These are phyloP conservation scores for Lentinula aciculospora DNA, from an alignment of 768 basidiomycete species.

Conservation along the genomic window DNA sequence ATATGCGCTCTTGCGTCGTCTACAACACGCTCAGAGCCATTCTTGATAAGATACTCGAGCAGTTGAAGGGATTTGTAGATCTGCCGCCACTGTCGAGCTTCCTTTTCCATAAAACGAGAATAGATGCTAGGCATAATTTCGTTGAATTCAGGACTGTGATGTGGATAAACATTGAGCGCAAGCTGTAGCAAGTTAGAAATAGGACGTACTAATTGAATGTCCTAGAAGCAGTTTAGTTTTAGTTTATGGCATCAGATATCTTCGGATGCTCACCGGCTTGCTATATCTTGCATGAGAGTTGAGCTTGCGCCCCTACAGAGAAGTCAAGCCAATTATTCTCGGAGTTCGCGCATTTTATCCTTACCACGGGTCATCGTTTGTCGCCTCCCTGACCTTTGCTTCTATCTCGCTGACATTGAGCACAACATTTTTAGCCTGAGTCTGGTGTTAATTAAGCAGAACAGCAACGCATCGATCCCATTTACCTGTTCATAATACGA, in stretches of 20 bases:
- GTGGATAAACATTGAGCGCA: not conserved
- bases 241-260: not conserved
- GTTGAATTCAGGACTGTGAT: slow-evolving; percentile 87
- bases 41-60: slow-evolving; percentile 93
- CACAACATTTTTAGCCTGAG: slow-evolving; percentile 90
- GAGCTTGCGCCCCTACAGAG: slow-evolving; percentile 95
- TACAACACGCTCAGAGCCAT: slow-evolving; percentile 95
- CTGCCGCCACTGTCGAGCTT: slow-evolving; percentile 96
- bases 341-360: slow-evolving; percentile 14
- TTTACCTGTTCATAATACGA: slow-evolving; percentile 87
- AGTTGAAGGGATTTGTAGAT: slow-evolving; percentile 98
- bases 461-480: not conserved
- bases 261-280: slow-evolving; percentile 69
- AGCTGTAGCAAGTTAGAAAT: not conserved
- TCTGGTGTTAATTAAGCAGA: not conserved
- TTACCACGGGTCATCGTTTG: slow-evolving; percentile 97
- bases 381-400: slow-evolving; percentile 93
- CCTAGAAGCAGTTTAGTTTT: slow-evolving; percentile 32
- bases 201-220: slow-evolving; percentile 92
- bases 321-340: slow-evolving; percentile 3
- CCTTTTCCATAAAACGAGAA: slow-evolving; percentile 94
- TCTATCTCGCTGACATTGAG: slow-evolving; percentile 97
- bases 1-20: slow-evolving; percentile 95
- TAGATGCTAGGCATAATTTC: slow-evolving; percentile 99
- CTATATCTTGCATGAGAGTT: slow-evolving; percentile 97